A percentile compares a stretch with the other conserved stretches of the same genome.
Conservation (phyloP, 108 stramenopile species). For the Discostella stelligeroides region DNA sequence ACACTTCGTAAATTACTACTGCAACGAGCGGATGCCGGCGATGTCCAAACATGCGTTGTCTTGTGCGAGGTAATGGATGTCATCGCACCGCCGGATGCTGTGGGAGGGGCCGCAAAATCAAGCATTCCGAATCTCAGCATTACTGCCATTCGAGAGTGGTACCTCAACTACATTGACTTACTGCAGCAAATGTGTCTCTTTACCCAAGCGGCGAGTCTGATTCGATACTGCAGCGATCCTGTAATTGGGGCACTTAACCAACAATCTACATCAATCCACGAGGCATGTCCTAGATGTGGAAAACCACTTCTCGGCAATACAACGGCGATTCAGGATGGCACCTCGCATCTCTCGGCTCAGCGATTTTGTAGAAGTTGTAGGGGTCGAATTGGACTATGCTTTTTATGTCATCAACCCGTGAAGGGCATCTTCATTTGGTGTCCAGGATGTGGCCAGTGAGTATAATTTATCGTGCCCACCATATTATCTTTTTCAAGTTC, state of each 20-base stretch:
- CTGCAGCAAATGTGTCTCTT: constrained; percentile 86
- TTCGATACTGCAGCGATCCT: constrained; percentile 71
- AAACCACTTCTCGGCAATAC: constrained; percentile 58
- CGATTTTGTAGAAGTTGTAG: constrained; percentile 74
- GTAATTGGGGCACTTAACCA: constrained; percentile 77
- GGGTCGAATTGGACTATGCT: constrained; percentile 74
- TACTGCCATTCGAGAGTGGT: constrained; percentile 82
- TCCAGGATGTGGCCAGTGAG: constrained; percentile 83
- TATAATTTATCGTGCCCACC: background rate
- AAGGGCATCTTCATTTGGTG: constrained; percentile 87
- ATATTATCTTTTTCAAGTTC: background rate
- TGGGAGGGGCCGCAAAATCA: constrained; percentile 47
- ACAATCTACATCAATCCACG: constrained; percentile 83
- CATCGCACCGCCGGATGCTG: constrained; percentile 39
- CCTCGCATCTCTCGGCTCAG: constrained; percentile 27
- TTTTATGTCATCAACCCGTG: constrained; percentile 83
- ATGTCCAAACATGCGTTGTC: constrained; percentile 85
- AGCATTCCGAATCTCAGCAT: constrained; percentile 64
- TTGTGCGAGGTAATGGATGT: constrained; percentile 85
- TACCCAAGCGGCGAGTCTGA: constrained; percentile 68
- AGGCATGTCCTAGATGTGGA: constrained; percentile 79
- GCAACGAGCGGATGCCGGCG: constrained; percentile 83
- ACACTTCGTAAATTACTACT: constrained; percentile 64
- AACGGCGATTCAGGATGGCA: constrained; percentile 15
- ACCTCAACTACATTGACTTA: constrained; percentile 83